Evolutionary conservation across 352 stramenopile species (phyloP), one percentile per base, ranked within the genome.

Genomic region (Pythium periplocum): DNA sequence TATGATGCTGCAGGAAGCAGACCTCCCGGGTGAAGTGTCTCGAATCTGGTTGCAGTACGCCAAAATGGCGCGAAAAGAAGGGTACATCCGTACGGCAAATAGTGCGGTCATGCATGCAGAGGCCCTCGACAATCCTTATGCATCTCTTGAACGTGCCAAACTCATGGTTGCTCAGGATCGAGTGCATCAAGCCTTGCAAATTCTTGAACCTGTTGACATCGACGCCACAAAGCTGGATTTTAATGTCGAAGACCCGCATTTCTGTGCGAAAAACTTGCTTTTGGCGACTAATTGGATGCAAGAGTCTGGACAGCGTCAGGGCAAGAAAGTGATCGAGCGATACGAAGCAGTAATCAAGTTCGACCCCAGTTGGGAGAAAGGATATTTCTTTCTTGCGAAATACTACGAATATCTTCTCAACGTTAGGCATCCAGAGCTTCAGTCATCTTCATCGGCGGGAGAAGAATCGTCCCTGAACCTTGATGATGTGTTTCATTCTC

Each of bases 281-380:
- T 75, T 97, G 39, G 83, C 93, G 7, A 99, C 96, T 1, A 95
- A 98, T 51, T 99, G 95, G 94, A 98, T 98, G 76, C 91, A 97
- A 62, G 89, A 96, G 52, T 96, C 83, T 17, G 93, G 95, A 0
- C 76, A 98, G 55, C 93, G 97, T 50, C 93, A 97, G 69, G 93
- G 87, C 3, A 82, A 83, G 49, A 95, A 98, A 65, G 90, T 98
- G 30, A 89, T 98, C 10, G 71, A 95, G 52, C 75, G 96, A 36
- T 99, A 98, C 64, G 66, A 96, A 69, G 86, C 96, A 31, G 90
- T 98, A 33, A 93, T 98, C 58, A 86, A 86, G 56, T 90, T 98
- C 34, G 79, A 96, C 53, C 90, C 93, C 4, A 83, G 80, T 17
- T 98, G 94, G 90, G 96, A 98, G 57, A 96, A 95, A 59, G 90